Percentiles rank a stretch among this genome's conserved stretches.
Evolutionary conservation across 371 early-diverging fungal genomes (phyloP).

Genomic region (Lichtheimia corymbifera): DNA sequence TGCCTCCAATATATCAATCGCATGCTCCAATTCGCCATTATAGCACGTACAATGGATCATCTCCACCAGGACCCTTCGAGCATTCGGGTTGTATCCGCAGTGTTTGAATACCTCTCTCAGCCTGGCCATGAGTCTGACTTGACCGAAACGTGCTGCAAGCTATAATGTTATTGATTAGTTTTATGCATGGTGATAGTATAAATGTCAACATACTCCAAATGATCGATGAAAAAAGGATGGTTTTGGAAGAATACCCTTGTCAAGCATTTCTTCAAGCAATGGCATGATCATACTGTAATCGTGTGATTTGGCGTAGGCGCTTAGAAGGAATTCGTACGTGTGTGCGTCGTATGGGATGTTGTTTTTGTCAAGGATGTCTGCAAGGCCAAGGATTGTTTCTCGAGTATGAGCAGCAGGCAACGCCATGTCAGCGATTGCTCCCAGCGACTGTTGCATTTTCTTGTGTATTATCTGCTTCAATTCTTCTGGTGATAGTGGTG

Average conservation of each 20-base stretch:
- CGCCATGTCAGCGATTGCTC: no score
- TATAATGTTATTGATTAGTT: background rate
- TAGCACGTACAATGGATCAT: constrained; percentile 33
- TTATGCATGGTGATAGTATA: background rate
- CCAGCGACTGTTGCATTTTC: no score
- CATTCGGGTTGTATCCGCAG: constrained; percentile 1
- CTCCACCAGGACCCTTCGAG: constrained; percentile 20
- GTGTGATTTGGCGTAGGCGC: constrained; percentile 28
- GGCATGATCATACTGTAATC: constrained; percentile 5
- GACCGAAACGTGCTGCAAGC: constrained; percentile 25
- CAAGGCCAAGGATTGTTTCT: background rate
- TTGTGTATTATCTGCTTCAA: no score
- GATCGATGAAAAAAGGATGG: constrained; percentile 25
- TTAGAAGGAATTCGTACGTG: constrained; percentile 28
- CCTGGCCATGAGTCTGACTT: constrained; percentile 22
- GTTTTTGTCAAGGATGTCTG: constrained; percentile 14
- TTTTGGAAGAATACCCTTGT: constrained; percentile 14
- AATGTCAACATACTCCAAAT: constrained; percentile 21
- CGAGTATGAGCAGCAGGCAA: no score
- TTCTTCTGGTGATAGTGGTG: no score
- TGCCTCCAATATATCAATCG: constrained; percentile 36
- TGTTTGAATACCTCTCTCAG: constrained; percentile 29
- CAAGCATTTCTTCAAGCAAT: constrained; percentile 28
- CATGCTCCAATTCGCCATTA: constrained; percentile 42
- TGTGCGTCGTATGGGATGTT: constrained; percentile 13